Conservation (phyloP, 2,329 filamentous ascomycete species). For the Byssothecium circinans region DNA sequence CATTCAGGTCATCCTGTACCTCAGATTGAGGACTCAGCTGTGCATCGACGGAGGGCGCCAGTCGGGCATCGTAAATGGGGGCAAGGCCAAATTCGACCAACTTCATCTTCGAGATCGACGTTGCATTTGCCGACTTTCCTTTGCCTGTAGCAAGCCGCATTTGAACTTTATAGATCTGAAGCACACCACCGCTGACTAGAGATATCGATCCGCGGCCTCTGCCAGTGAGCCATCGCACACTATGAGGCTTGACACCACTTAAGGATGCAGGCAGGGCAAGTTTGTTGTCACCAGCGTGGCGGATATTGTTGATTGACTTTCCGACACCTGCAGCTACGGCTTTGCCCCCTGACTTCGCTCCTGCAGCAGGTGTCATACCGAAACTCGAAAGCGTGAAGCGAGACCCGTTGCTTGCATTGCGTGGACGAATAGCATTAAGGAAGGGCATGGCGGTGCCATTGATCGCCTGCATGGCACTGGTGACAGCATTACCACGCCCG, state of each 20-base stretch:
- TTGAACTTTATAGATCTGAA: conserved; percentile 66
- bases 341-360: conserved; percentile 66
- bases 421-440: conserved; percentile 41
- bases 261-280: conserved; percentile 65
- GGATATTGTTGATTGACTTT: conserved; percentile 70
- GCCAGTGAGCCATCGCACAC: conserved; percentile 66
- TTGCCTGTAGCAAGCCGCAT: conserved; percentile 49
- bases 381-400: conserved; percentile 43
- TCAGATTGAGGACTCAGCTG: conserved; percentile 33
- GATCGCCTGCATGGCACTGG: conserved; percentile 47
- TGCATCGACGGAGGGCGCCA: conserved; percentile 35
- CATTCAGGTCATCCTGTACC: conserved; percentile 25
- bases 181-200: conserved; percentile 65
- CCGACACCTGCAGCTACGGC: conserved; percentile 73
- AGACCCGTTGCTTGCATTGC: conserved; percentile 33
- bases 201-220: conserved; percentile 65
- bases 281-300: conserved; percentile 75
- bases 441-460: conserved; percentile 48
- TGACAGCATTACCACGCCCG: conserved; percentile 37
- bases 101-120: conserved; percentile 56
- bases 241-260: conserved; percentile 58
- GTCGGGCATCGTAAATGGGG: conserved; percentile 59
- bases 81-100: conserved; percentile 70
- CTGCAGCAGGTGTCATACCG: conserved; percentile 45
- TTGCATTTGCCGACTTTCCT: conserved; percentile 45